phyloP scores from a whole-genome alignment of 306 rosid genomes.

The Abrus pulchellus region DNA sequence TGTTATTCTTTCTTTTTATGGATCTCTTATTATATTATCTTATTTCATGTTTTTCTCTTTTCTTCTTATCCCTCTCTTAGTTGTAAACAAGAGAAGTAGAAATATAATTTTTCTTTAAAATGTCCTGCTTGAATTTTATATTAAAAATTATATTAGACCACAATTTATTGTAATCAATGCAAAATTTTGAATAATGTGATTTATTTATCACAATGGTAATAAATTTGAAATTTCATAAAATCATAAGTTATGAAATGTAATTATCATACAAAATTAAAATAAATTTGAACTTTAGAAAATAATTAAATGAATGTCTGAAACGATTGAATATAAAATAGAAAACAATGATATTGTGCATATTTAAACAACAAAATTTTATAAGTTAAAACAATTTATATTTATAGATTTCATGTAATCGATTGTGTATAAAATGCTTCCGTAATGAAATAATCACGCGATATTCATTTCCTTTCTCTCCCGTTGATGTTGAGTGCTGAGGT shows the following conservation, averaged over 20 bases:
- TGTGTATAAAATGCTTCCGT: neutral
- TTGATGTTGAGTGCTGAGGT: constrained; percentile 33
- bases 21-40: no score
- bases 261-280: neutral
- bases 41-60: no score
- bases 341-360: neutral
- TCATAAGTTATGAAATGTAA: neutral
- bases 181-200: neutral
- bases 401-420: no score
- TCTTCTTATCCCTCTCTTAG: no score
- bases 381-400: neutral
- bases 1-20: no score
- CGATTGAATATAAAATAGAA: neutral
- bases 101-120: no score
- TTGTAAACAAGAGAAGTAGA: no score
- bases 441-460: no score
- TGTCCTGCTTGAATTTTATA: no score
- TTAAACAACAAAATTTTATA: neutral
- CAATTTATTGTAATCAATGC: neutral
- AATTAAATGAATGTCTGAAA: neutral
- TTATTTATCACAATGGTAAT: neutral
- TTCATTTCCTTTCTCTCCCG: neutral
- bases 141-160: no score
- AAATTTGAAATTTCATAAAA: neutral
- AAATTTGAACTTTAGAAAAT: neutral